Evolutionary conservation across 805 yeast genomes (phyloP).

Genomic region (Wickerhamomyces xylosicus): DNA sequence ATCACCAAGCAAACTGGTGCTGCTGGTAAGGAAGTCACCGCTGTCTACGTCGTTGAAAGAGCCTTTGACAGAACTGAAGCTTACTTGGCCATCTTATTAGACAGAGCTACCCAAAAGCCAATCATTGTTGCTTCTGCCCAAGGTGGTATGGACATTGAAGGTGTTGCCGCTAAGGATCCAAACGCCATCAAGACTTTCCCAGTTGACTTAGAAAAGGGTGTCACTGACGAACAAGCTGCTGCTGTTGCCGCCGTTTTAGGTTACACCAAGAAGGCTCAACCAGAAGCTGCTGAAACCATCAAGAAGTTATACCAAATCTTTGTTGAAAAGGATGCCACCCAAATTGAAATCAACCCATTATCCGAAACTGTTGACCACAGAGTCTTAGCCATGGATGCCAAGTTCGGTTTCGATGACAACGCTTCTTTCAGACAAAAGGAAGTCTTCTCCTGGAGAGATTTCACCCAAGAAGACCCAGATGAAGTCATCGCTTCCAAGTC

Average conservation of each 20-base stretch:
- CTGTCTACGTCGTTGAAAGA: conserved; percentile 92
- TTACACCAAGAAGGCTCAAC: conserved; percentile 64
- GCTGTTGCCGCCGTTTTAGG: conserved; percentile 76
- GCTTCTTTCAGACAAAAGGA: conserved; percentile 93
- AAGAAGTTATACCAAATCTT: conserved; percentile 84
- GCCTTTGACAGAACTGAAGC: conserved; percentile 92
- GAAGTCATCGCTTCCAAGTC: conserved; percentile 87
- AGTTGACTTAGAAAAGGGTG: conserved; percentile 68
- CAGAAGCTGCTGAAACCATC: conserved; percentile 82
- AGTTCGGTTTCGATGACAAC: conserved; percentile 95
- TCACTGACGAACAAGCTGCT: conserved; percentile 65
- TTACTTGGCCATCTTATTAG: conserved; percentile 88
- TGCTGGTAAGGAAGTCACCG: conserved; percentile 93
- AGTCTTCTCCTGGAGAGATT: conserved; percentile 93
- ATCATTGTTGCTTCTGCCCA: conserved; percentile 92
- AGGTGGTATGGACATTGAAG: conserved; percentile 99
- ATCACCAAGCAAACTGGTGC: conserved; percentile 98
- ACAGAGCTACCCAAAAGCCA: conserved; percentile 84
- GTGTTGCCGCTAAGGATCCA: conserved; percentile 89
- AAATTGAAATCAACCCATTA: conserved; percentile 97
- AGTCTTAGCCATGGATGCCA: conserved; percentile 98
- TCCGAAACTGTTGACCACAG: conserved; percentile 85
- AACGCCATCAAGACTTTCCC: conserved; percentile 84
- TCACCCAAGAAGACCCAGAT: conserved; percentile 95
- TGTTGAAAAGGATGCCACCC: conserved; percentile 89